Percentiles rank a stretch among this genome's conserved stretches.
Conservation (phyloP, 495 filamentous ascomycete genomes). For the Annulohypoxylon maeteangense region DNA sequence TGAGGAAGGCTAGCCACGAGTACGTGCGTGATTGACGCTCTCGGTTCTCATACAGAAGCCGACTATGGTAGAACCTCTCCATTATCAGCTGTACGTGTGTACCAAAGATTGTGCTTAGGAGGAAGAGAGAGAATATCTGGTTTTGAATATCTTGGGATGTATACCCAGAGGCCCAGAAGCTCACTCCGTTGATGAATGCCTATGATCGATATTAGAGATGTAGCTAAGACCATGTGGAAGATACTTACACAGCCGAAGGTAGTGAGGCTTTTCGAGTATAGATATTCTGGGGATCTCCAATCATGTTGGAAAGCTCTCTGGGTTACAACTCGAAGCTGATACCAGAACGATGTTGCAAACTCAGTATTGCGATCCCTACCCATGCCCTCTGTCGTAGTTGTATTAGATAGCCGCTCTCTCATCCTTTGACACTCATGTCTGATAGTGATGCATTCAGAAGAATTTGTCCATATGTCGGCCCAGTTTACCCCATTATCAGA, state of each 20-base stretch:
- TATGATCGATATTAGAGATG: not conserved
- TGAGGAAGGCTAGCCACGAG: conserved; percentile 70
- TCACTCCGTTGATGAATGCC: conserved; percentile 59
- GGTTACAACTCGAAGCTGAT: conserved; percentile 56
- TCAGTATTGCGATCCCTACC: not conserved
- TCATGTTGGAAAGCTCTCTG: conserved; percentile 71
- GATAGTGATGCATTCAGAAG: not conserved
- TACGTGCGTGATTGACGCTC: conserved; percentile 73
- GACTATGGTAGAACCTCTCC: conserved; percentile 66
- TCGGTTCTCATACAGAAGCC: conserved; percentile 43
- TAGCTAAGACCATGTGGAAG: conserved; percentile 46
- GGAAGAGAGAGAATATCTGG: conserved; percentile 73
- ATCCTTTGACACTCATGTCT: not conserved
- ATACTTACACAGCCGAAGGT: not conserved
- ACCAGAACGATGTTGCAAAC: conserved; percentile 1
- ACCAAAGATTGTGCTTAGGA: conserved; percentile 55
- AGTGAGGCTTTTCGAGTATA: conserved; percentile 62
- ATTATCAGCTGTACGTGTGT: conserved; percentile 69
- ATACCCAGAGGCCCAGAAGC: conserved; percentile 68
- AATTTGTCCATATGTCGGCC: conserved; percentile 59
- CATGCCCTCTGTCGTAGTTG: conserved; percentile 58
- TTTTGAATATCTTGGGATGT: conserved; percentile 47
- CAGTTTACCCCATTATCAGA: conserved; percentile 40
- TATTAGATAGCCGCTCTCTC: not conserved
- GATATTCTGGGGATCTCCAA: conserved; percentile 75